Evolutionary conservation across 2,329 filamentous ascomycete species (phyloP).

Genomic region (Mycosphaerelloides madeirae): DNA sequence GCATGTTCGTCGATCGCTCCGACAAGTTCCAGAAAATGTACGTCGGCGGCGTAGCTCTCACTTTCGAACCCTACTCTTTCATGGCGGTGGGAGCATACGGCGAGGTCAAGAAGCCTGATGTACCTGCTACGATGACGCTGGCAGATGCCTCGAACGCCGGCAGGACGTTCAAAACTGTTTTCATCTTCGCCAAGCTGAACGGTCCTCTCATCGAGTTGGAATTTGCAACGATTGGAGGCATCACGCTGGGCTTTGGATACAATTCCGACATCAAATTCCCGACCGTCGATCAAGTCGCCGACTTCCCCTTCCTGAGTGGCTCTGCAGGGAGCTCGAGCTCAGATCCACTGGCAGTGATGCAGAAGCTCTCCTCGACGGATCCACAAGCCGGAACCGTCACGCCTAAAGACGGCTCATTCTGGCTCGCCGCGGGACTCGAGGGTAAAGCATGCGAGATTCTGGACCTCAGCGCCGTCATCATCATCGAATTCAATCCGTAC

Average conservation of each 20-base stretch:
- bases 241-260: conserved; percentile 12
- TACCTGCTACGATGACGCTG: too few relatives aligned
- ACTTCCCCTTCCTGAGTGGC: conserved; percentile 8
- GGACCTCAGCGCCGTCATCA: conserved; percentile 1
- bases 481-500: conserved; percentile 4
- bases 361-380: conserved; percentile 3
- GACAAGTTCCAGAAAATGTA: not conserved
- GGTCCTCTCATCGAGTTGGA: conserved; percentile 12
- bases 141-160: not conserved
- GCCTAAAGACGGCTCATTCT: conserved; percentile 5
- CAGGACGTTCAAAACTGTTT: conserved; percentile 7
- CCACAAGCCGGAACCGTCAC: not conserved
- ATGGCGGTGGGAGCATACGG: conserved; percentile 11
- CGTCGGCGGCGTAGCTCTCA: conserved; percentile 4
- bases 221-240: conserved; percentile 8
- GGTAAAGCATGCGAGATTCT: conserved; percentile 6
- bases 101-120: conserved; percentile 2
- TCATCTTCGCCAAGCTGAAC: conserved; percentile 11
- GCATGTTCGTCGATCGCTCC: conserved; percentile 4
- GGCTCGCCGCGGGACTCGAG: conserved; percentile 10
- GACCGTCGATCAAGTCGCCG: conserved; percentile 3
- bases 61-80: conserved; percentile 7
- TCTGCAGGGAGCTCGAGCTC: not conserved
- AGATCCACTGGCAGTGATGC: conserved; percentile 6
- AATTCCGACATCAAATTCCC: conserved; percentile 7